Evolutionary conservation across 2,329 filamentous ascomycete genomes (phyloP).

Genomic region (Diaporthe ampelina): DNA sequence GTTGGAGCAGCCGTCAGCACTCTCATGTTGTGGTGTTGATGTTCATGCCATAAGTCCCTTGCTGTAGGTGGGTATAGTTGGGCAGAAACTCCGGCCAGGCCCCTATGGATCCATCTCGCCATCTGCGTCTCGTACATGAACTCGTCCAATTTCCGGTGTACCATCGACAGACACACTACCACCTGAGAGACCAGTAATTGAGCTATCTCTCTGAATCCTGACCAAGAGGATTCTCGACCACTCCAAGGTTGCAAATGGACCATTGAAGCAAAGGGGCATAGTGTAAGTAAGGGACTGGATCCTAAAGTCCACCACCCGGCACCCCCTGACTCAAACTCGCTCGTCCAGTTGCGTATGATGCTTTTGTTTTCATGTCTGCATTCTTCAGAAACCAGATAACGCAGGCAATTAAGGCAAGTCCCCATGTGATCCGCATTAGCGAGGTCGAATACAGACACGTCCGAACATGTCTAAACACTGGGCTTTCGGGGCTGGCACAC

Average conservation of each 20-base stretch:
- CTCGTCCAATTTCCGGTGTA: not conserved
- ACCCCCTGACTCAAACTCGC: conserved; percentile 21
- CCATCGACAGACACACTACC: not conserved
- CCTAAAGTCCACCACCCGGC: not conserved
- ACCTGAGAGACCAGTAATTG: not conserved
- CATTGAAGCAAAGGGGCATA: not conserved
- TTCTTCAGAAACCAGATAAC: not conserved
- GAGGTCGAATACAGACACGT: not conserved
- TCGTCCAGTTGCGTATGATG: not conserved
- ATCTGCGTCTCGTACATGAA: not conserved
- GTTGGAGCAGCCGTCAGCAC: conserved; percentile 12
- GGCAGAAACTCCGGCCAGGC: conserved; percentile 11
- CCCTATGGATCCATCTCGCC: not conserved
- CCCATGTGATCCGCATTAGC: not conserved
- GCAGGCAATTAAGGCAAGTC: not conserved
- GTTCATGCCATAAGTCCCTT: not conserved
- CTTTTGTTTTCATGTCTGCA: not conserved
- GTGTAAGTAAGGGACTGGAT: conserved; percentile 11
- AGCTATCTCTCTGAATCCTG: not conserved
- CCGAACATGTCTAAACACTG: not conserved
- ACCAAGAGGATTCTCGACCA: not conserved
- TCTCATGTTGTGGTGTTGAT: not conserved
- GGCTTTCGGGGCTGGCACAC: not conserved
- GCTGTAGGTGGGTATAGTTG: conserved; percentile 11
- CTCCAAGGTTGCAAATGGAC: not conserved